phyloP scores from a whole-genome alignment of 176 grass and related monocot genomes.

The Cenchrus fungigraminus region DNA sequence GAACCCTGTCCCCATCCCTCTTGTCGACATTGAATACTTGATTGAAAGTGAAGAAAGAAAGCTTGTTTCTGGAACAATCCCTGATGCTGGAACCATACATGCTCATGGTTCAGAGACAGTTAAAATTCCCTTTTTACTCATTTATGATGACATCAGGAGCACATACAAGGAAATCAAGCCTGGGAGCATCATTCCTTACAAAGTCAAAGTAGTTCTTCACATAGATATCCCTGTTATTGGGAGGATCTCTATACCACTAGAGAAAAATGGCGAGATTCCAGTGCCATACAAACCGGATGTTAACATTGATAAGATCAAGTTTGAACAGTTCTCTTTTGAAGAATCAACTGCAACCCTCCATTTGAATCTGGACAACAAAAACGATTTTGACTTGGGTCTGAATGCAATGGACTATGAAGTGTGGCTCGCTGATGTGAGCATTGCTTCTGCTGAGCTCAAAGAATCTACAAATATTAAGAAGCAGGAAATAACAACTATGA shows the following conservation, averaged over 20 bases:
- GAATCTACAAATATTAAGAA: slow-evolving; percentile 68
- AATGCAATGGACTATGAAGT: slow-evolving; percentile 84
- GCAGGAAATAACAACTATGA: slow-evolving; percentile 70
- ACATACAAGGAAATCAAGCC: slow-evolving; percentile 75
- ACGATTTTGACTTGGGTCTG: slow-evolving; percentile 83
- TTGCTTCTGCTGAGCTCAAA: slow-evolving; percentile 69
- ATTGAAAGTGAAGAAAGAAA: slow-evolving; percentile 73
- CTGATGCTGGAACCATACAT: slow-evolving; percentile 75
- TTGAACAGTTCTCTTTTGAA: slow-evolving; percentile 78
- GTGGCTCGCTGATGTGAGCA: slow-evolving; percentile 73
- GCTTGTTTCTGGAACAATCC: slow-evolving; percentile 69
- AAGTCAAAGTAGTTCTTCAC: slow-evolving; percentile 62
- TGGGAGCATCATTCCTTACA: slow-evolving; percentile 89
- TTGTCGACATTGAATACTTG: slow-evolving; percentile 65
- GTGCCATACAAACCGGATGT: slow-evolving; percentile 87
- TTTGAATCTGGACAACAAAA: slow-evolving; percentile 90
- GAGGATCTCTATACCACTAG: slow-evolving; percentile 74
- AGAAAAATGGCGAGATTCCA: slow-evolving; percentile 86
- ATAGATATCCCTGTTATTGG: slow-evolving; percentile 79
- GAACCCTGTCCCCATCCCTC: slow-evolving; percentile 73
- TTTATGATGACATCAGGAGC: slow-evolving; percentile 69
- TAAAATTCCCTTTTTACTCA: slow-evolving; percentile 58
- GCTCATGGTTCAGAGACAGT: slow-evolving; percentile 69
- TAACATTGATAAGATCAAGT: slow-evolving; percentile 71
- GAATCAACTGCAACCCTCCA: slow-evolving; percentile 68